phyloP scores from a whole-genome alignment of 2,329 filamentous ascomycete genomes.

The Epichloe gansuensis region DNA sequence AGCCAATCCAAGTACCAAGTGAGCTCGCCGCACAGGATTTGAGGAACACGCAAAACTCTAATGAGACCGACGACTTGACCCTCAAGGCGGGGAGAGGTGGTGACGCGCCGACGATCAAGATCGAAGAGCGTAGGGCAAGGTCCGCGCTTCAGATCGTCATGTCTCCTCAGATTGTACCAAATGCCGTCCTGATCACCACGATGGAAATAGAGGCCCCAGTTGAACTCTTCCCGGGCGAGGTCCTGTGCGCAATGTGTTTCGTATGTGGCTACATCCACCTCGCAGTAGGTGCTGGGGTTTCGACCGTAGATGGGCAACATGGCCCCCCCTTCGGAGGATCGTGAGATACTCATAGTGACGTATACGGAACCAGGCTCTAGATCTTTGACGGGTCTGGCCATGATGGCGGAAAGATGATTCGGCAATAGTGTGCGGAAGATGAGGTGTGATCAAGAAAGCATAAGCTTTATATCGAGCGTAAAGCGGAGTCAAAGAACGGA shows the following conservation, averaged over 20 bases:
- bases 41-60: conserved; percentile 14
- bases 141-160: not conserved
- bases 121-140: conserved; percentile 8
- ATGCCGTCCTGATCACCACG: conserved; percentile 14
- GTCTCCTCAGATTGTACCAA: conserved; percentile 12
- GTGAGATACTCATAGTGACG: conserved; percentile 3
- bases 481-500: no score
- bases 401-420: not conserved
- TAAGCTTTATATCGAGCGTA: not conserved
- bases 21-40: conserved; percentile 9
- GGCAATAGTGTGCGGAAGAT: not conserved
- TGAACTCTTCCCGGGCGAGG: conserved; percentile 17
- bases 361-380: conserved; percentile 6
- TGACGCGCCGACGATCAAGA: conserved; percentile 11
- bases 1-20: conserved; percentile 22
- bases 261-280: conserved; percentile 9
- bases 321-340: not conserved
- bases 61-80: conserved; percentile 19
- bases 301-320: not conserved
- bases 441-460: not conserved
- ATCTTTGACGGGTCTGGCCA: conserved; percentile 3
- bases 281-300: conserved; percentile 1
- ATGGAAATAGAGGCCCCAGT: conserved; percentile 26
- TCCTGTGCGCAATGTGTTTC: conserved; percentile 11
- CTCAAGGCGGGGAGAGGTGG: conserved; percentile 16